phyloP scores from a whole-genome alignment of 1,284 basidiomycete species.

The Apiotrichum brassicae region DNA sequence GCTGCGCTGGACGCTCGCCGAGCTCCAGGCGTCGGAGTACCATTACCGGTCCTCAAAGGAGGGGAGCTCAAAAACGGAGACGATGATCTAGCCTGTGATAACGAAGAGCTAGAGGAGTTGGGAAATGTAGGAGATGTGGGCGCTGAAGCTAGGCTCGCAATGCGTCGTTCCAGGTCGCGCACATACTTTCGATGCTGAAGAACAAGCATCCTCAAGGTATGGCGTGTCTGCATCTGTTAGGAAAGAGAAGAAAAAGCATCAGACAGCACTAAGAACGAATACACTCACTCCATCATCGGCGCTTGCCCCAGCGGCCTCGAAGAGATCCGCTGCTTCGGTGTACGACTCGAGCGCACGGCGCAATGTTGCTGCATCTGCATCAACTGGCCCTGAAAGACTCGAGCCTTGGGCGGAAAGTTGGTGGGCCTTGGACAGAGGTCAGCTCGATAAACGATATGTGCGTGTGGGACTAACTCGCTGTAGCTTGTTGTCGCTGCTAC shows the following conservation, averaged over 20 bases:
- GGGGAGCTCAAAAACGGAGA: not conserved
- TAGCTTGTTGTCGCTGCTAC: slow-evolving; percentile 16
- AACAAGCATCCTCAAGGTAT: slow-evolving; percentile 37
- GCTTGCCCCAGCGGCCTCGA: slow-evolving; percentile 19
- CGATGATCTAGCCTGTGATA: not conserved
- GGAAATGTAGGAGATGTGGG: slow-evolving; percentile 1
- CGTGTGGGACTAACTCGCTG: slow-evolving; percentile 10
- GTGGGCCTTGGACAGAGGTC: slow-evolving; percentile 32
- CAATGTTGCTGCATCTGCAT: slow-evolving; percentile 18
- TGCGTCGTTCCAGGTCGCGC: slow-evolving; percentile 37
- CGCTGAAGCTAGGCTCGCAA: slow-evolving; percentile 6
- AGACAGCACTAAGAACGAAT: too few relatives aligned
- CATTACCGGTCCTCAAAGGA: not conserved
- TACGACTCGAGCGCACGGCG: slow-evolving; percentile 28
- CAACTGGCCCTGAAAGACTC: slow-evolving; percentile 18
- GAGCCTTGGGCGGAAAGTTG: slow-evolving; percentile 38
- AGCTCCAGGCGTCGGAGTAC: not conserved
- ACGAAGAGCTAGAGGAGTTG: not conserved
- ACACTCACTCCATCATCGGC: slow-evolving; percentile 18
- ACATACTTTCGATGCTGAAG: slow-evolving; percentile 42
- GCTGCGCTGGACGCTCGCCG: slow-evolving; percentile 1
- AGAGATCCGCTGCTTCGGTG: slow-evolving; percentile 37
- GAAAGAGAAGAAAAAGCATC: too few relatives aligned
- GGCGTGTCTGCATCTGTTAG: too few relatives aligned
- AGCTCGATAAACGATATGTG: not conserved